phyloP scores from a whole-genome alignment of 371 early-diverging fungal genomes.

The Mortierella sp. region DNA sequence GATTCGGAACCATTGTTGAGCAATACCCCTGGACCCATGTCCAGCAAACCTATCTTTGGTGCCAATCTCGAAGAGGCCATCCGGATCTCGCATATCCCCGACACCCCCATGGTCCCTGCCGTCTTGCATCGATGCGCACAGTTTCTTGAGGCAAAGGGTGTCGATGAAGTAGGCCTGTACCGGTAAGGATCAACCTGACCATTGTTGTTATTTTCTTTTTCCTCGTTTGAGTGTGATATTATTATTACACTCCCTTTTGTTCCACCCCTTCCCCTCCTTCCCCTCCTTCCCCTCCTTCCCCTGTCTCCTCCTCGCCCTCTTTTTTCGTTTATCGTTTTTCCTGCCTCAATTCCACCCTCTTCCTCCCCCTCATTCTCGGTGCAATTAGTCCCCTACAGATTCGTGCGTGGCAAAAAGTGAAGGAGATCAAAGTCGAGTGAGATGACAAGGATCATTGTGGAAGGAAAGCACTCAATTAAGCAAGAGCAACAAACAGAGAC shows the following conservation, averaged over 20 bases:
- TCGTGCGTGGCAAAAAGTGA: slow-evolving; percentile 6
- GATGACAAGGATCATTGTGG: too few species aligned
- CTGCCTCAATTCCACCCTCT: neutral
- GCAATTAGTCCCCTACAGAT: slow-evolving; percentile 13
- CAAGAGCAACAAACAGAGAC: neutral
- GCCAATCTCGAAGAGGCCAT: slow-evolving; percentile 43
- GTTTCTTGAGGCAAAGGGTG: slow-evolving; percentile 48
- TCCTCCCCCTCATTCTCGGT: neutral
- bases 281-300: neutral
- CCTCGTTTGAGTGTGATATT: too few species aligned
- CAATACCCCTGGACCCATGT: slow-evolving; percentile 11
- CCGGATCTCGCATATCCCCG: slow-evolving; percentile 41
- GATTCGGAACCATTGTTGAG: slow-evolving; percentile 47
- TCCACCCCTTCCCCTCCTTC: neutral
- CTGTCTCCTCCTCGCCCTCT: neutral
- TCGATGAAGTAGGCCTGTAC: slow-evolving; percentile 54
- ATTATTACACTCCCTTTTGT: too few species aligned
- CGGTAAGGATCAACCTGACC: slow-evolving; percentile 30
- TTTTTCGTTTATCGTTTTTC: neutral
- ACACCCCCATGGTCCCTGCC: slow-evolving; percentile 49
- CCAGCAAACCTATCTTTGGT: slow-evolving; percentile 38
- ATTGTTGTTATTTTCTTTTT: neutral
- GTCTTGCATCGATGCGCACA: slow-evolving; percentile 51
- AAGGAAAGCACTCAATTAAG: neutral
- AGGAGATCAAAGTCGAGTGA: too few species aligned